These are phyloP conservation scores for Colletotrichum simmondsii DNA, from an alignment of 2,329 filamentous ascomycete genomes.

Conservation along the genomic window DNA sequence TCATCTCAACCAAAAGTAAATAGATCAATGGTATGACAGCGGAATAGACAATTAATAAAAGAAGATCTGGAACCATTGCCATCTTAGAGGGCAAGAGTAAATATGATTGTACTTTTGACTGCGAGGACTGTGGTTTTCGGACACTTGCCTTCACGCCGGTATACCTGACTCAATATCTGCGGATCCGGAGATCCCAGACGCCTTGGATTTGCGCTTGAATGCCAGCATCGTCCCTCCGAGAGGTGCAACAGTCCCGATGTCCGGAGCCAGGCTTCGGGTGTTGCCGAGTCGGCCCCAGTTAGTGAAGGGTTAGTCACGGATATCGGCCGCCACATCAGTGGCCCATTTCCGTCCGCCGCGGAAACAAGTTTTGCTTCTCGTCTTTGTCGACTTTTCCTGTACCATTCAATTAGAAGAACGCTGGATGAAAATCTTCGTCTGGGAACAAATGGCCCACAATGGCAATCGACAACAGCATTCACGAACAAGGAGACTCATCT, in stretches of 20 bases:
- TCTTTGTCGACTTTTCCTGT: background rate
- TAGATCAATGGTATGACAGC: background rate
- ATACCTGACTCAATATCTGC: slow-evolving; percentile 10
- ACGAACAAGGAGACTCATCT: slow-evolving; percentile 6
- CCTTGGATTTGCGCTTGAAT: background rate
- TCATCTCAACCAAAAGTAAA: background rate
- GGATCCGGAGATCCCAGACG: slow-evolving; percentile 10
- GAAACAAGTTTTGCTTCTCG: background rate
- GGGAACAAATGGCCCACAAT: background rate
- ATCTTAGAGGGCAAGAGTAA: too few relatives aligned
- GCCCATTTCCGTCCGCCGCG: slow-evolving; percentile 6
- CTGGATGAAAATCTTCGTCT: background rate
- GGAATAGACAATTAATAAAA: too few relatives aligned
- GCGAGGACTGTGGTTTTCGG: background rate
- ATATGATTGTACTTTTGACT: too few relatives aligned
- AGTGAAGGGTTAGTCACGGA: slow-evolving; percentile 13
- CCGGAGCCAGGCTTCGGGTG: slow-evolving; percentile 16
- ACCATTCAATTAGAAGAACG: too few relatives aligned
- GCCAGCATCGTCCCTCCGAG: background rate
- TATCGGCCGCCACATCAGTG: slow-evolving; percentile 13
- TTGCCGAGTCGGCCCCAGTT: slow-evolving; percentile 21
- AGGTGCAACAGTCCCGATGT: slow-evolving; percentile 17
- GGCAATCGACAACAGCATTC: slow-evolving; percentile 3
- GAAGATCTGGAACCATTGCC: background rate
- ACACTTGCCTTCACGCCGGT: background rate